A percentile compares a stretch with the other conserved stretches of the same genome.
Evolutionary conservation across 495 filamentous ascomycete genomes (phyloP).

Genomic region (Podospora bellae-mahoneyi): DNA sequence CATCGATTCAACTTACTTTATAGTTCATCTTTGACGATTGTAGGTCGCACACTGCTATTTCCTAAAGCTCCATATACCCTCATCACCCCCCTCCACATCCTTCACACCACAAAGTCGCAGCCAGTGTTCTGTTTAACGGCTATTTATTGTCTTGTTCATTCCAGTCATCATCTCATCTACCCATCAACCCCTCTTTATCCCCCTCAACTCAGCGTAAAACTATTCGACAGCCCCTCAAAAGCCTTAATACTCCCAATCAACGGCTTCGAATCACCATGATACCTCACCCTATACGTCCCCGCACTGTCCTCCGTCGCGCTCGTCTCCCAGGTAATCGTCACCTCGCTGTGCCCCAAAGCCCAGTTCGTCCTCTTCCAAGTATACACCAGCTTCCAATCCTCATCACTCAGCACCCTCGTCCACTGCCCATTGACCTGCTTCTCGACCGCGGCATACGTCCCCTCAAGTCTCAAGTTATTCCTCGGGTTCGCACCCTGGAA

Average conservation of each 20-base stretch:
- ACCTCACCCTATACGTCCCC: constrained; percentile 77
- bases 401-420: constrained; percentile 66
- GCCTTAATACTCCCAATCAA: constrained; percentile 59
- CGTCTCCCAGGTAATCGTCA: constrained; percentile 76
- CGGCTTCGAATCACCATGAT: constrained; percentile 81
- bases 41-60: too few species aligned
- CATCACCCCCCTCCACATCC: not conserved
- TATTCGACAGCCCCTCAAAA: constrained; percentile 69
- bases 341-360: constrained; percentile 71
- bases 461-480: constrained; percentile 79
- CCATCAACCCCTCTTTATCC: constrained; percentile 9
- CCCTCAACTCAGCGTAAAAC: constrained; percentile 51
- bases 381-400: constrained; percentile 77
- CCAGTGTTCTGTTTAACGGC: too few species aligned
- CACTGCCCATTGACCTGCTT: constrained; percentile 53
- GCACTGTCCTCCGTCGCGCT: constrained; percentile 45
- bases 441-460: constrained; percentile 80
- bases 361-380: constrained; percentile 74
- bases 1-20: too few species aligned
- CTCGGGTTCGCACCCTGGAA: constrained; percentile 91
- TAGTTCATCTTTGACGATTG: too few species aligned
- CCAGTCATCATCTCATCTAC: constrained; percentile 23
- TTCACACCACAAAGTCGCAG: not conserved
- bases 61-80: too few species aligned
- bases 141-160: constrained; percentile 26